Evolutionary conservation across 1,284 basidiomycete species (phyloP).

Genomic region (Trametes sp.): DNA sequence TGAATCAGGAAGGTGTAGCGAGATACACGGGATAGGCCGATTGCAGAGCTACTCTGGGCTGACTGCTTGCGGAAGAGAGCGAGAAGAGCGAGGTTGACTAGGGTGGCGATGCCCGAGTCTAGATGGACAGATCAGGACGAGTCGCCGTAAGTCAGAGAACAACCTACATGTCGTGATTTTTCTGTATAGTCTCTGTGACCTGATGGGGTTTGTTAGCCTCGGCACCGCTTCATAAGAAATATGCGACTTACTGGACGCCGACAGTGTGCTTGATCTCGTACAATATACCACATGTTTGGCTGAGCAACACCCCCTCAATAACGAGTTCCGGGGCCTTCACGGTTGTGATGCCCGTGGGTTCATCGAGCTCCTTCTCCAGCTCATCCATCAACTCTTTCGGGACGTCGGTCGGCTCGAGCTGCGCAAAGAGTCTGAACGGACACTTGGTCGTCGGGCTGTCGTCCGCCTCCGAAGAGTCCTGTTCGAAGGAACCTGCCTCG

Average conservation of each 20-base stretch:
- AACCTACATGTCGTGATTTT: constrained; percentile 84
- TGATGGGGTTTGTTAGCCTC: constrained; percentile 5
- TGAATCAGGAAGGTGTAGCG: constrained; percentile 84
- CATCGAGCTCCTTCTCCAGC: constrained; percentile 73
- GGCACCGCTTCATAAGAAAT: too few relatives aligned
- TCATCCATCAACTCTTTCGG: constrained; percentile 65
- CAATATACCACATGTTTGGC: constrained; percentile 80
- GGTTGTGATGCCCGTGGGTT: constrained; percentile 74
- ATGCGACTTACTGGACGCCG: constrained; percentile 64
- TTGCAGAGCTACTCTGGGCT: constrained; percentile 78
- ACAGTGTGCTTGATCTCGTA: constrained; percentile 70
- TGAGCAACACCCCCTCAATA: constrained; percentile 72
- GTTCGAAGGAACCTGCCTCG: constrained; percentile 66
- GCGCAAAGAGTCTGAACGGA: constrained; percentile 69
- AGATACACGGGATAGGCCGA: constrained; percentile 79
- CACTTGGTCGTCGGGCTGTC: constrained; percentile 62
- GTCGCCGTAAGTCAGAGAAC: neutral
- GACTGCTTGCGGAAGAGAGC: constrained; percentile 77
- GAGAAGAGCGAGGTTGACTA: constrained; percentile 75
- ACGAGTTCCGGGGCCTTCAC: constrained; percentile 60
- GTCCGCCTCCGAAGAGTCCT: constrained; percentile 43
- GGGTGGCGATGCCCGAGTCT: constrained; percentile 78
- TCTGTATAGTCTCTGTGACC: constrained; percentile 74
- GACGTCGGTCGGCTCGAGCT: constrained; percentile 61
- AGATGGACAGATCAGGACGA: neutral